A percentile compares a stretch with the other conserved stretches of the same genome.
Evolutionary conservation across 257 asterid species (phyloP).

Genomic region (Primulina tabacum): DNA sequence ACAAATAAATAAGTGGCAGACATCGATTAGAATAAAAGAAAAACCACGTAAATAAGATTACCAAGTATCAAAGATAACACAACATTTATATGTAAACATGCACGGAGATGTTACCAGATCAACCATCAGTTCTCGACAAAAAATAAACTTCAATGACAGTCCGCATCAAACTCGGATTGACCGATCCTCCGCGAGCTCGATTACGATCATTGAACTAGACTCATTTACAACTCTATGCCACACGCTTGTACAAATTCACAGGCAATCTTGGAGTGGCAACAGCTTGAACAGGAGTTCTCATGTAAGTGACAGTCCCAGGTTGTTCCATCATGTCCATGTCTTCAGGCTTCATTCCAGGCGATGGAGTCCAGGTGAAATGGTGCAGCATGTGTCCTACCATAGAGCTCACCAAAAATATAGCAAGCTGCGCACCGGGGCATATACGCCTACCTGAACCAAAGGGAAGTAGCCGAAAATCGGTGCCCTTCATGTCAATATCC

Average conservation of each 20-base stretch:
- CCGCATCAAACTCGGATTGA: not conserved
- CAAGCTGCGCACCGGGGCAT: conserved; percentile 83
- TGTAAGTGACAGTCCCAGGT: conserved; percentile 78
- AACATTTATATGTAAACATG: not conserved
- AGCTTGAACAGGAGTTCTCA: conserved; percentile 60
- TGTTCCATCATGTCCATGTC: conserved; percentile 82
- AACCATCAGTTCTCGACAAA: too few species aligned
- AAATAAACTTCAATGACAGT: not conserved
- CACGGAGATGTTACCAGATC: not conserved
- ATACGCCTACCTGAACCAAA: conserved; percentile 81
- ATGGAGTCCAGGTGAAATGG: conserved; percentile 54
- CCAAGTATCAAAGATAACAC: not conserved
- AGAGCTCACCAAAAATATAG: conserved; percentile 53
- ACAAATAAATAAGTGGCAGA: too few species aligned
- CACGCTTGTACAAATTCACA: conserved; percentile 51
- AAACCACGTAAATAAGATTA: not conserved
- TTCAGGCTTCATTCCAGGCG: conserved; percentile 47
- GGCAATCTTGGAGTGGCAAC: conserved; percentile 65
- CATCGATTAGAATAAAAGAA: too few species aligned
- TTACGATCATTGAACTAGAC: not conserved
- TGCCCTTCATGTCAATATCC: conserved; percentile 84
- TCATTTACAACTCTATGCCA: conserved; percentile 23
- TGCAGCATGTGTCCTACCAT: conserved; percentile 77
- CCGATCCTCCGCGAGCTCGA: not conserved
- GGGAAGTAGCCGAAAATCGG: conserved; percentile 66